phyloP scores from a whole-genome alignment of 192 early-diverging fungal genomes.

The Ambispora gerdemannii region DNA sequence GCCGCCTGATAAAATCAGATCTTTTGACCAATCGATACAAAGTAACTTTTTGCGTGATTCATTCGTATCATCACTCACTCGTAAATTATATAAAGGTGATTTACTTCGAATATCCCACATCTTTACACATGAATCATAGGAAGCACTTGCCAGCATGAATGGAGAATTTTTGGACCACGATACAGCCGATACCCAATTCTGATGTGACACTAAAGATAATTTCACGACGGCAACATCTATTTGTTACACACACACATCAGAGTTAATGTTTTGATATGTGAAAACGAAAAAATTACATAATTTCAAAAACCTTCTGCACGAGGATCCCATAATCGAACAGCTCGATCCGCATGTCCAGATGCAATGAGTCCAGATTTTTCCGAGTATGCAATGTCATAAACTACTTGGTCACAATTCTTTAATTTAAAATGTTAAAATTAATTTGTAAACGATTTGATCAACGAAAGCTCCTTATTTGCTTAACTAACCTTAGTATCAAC shows the following conservation, averaged over 20 bases:
- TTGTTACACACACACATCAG: conserved; percentile 1
- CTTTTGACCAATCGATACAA: conserved; percentile 66
- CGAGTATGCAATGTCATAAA: conserved; percentile 74
- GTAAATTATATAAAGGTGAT: conserved; percentile 76
- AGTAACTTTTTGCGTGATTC: conserved; percentile 61
- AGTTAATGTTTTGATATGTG: not conserved
- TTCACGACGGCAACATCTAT: conserved; percentile 74
- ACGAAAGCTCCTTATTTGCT: too few relatives aligned
- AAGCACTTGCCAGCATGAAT: conserved; percentile 75
- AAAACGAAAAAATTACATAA: not conserved
- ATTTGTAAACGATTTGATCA: conserved; percentile 7
- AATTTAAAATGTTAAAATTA: not conserved
- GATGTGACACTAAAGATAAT: conserved; percentile 71
- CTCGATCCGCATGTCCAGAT: conserved; percentile 82
- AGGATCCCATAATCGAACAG: conserved; percentile 89
- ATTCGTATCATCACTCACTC: conserved; percentile 35
- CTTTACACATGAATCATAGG: conserved; percentile 83
- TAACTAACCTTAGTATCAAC: conserved; percentile 63
- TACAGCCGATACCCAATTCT: conserved; percentile 81
- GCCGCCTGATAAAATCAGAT: conserved; percentile 68
- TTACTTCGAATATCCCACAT: conserved; percentile 95
- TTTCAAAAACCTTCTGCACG: conserved; percentile 57
- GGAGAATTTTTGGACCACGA: conserved; percentile 76
- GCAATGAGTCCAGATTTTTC: conserved; percentile 66
- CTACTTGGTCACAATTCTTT: conserved; percentile 84